Base-by-base conservation (phyloP, 495 filamentous ascomycete species). In the Trichoderma gamsii region DNA sequence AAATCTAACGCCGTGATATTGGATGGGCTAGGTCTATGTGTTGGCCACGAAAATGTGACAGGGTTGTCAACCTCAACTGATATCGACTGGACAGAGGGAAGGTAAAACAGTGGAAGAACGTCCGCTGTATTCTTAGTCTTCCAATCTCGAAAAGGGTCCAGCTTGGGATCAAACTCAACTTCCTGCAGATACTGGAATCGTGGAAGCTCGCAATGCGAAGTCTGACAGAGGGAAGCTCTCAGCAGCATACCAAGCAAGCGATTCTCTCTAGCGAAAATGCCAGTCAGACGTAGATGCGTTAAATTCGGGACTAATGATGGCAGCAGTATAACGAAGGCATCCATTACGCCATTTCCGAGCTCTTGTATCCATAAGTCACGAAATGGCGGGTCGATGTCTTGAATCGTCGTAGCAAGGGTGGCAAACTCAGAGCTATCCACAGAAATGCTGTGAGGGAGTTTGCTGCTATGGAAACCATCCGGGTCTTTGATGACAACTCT, bases 31-130 rank as follows among this genome's bases (percentile, higher is more conserved):
- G 49, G 49, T 18, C 13, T 16, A 52, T 21, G n/a, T 6, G 49
- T 52, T 3, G 49, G 49, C 49, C 49, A 52, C 49, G 49, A 11
- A 52, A 52, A 52, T 52, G n/a, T 16, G n/a, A 6, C 12, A 52
- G 12, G 15, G n/a, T 21, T 52, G 49, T 52, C 49, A 18, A 52
- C 18, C 18, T 52, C 49, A 52, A n/a, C 49, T 21, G 49, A 13
- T 6, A 52, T 52, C n/a, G 49, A 18, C 15, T n/a, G 49, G n/a
- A 52, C 49, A 16, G 49, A 16, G 18, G 49, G 49, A 7, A 52
- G 49, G 18, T 52, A 52, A 18, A 52, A 52, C 49, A 52, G 11
- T 52, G 49, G 49, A 52, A 52, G 49, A 52, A 52, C 18, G n/a
- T 52, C 49, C 6, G n/a, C 49, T 18, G 49, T 21, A 21, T 52